These are phyloP conservation scores for Tylopilus subfusipes DNA, from an alignment of 768 basidiomycete genomes.

Conservation along the genomic window DNA sequence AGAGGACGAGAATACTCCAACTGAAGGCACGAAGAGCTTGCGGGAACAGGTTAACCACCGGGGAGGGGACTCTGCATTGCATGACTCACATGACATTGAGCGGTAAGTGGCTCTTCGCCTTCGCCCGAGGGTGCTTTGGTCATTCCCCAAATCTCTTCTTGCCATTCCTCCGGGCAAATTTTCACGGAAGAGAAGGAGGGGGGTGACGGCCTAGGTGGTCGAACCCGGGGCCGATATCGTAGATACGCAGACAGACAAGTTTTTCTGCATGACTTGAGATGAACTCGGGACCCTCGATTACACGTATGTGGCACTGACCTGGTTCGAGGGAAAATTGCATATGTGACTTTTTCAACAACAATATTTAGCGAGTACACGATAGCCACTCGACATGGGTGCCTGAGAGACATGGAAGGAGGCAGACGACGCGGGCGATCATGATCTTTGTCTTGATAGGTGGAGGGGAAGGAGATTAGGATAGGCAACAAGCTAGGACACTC, in stretches of 20 bases:
- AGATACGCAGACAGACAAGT: conserved; percentile 22
- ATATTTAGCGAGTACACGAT: conserved; percentile 26
- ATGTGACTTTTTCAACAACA: conserved; percentile 19
- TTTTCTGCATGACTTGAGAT: conserved; percentile 16
- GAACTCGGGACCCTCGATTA: not conserved
- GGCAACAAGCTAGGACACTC: conserved; percentile 29
- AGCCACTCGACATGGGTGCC: conserved; percentile 22
- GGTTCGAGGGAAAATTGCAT: conserved; percentile 21
- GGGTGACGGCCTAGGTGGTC: conserved; percentile 31
- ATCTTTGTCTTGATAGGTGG: conserved; percentile 22
- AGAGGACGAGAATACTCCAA: conserved; percentile 51
- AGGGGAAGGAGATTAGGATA: conserved; percentile 29
- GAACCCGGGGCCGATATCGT: conserved; percentile 28
- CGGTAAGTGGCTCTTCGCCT: conserved; percentile 12
- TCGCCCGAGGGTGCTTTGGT: conserved; percentile 6
- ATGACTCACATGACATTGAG: conserved; percentile 31
- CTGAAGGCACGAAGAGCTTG: conserved; percentile 61
- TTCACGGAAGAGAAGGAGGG: conserved; percentile 25
- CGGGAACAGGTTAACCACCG: not conserved
- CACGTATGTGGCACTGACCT: conserved; percentile 15
- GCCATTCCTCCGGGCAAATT: conserved; percentile 32
- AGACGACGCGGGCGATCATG: conserved; percentile 23
- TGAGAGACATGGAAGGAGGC: conserved; percentile 30
- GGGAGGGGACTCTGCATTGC: not conserved
- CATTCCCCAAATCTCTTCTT: conserved; percentile 32